These are phyloP conservation scores for Miamiensis avidus DNA, from an alignment of 169 alveolate genomes.

Conservation along the genomic window DNA sequence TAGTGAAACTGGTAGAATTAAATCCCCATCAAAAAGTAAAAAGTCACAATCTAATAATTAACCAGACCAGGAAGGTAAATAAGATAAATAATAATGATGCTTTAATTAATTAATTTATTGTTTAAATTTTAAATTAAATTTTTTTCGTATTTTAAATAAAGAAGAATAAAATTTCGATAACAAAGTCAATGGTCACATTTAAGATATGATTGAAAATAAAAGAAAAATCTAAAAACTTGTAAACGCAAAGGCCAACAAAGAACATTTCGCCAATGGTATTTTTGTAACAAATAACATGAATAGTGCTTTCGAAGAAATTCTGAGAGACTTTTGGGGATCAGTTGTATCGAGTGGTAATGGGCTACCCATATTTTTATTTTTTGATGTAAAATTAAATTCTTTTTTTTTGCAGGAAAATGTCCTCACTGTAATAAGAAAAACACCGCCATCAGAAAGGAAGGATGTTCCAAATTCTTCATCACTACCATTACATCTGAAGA, in stretches of 20 bases:
- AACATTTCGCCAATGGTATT: conserved; percentile 10
- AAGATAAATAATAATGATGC: no score
- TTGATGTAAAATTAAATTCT: no score
- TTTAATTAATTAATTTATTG: no score
- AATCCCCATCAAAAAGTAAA: no score
- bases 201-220: background rate
- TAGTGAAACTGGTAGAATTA: background rate
- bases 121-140: no score
- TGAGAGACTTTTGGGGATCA: conserved; percentile 51
- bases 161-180: conserved; percentile 8
- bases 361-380: no score
- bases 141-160: no score
- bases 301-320: conserved; percentile 31
- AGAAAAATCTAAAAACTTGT: conserved; percentile 6
- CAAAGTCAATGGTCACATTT: background rate
- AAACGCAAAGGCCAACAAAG: conserved; percentile 12
- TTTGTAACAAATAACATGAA: conserved; percentile 16
- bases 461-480: conserved; percentile 62
- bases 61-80: no score
- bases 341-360: conserved; percentile 41
- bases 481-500: conserved; percentile 10
- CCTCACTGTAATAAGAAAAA: conserved; percentile 71
- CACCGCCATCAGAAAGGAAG: conserved; percentile 69
- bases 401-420: no score
- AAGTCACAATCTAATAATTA: no score